A percentile compares a stretch with the other conserved stretches of the same genome.
phyloP scores from a whole-genome alignment of 495 filamentous ascomycete genomes.

The Pseudoneurospora amorphoporcata region DNA sequence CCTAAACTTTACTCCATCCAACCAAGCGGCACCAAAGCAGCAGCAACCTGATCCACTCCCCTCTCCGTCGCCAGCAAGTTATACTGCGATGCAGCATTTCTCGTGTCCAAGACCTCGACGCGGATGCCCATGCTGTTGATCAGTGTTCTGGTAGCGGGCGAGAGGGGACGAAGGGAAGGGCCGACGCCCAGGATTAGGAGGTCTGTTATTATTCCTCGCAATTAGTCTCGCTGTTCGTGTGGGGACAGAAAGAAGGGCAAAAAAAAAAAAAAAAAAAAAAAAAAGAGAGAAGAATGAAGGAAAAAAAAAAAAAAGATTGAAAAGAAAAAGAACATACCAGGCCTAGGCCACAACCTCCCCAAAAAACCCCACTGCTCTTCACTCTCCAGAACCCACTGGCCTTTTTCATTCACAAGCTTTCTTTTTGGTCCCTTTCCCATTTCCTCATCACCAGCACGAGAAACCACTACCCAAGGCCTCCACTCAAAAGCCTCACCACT shows the following conservation, averaged over 20 bases:
- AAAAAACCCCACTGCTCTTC: slow-evolving; percentile 66
- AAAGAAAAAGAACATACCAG: slow-evolving; percentile 49
- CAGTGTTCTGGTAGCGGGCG: slow-evolving; percentile 57
- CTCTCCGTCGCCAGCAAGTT: slow-evolving; percentile 80
- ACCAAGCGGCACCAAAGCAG: slow-evolving; percentile 78
- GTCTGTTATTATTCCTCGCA: slow-evolving; percentile 41
- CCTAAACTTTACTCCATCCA: slow-evolving; percentile 47
- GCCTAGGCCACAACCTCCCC: slow-evolving; percentile 76
- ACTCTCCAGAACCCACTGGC: slow-evolving; percentile 63
- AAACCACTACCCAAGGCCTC: slow-evolving; percentile 58
- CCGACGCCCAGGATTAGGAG: slow-evolving; percentile 82
- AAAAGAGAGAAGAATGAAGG: not conserved
- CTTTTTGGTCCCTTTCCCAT: slow-evolving; percentile 1
- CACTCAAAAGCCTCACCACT: slow-evolving; percentile 81
- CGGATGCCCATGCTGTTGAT: slow-evolving; percentile 74
- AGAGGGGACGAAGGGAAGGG: slow-evolving; percentile 58
- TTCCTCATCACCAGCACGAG: not conserved
- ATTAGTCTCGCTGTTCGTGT: slow-evolving; percentile 2
- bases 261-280: slow-evolving; percentile 4
- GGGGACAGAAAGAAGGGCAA: not conserved
- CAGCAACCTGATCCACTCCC: slow-evolving; percentile 69
- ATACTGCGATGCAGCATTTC: slow-evolving; percentile 87
- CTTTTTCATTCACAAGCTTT: slow-evolving; percentile 59
- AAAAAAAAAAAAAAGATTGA: slow-evolving; percentile 1
- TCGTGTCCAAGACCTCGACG: slow-evolving; percentile 82